Conservation (phyloP, 2,329 filamentous ascomycete species). For the Penicillium sumatraense region DNA sequence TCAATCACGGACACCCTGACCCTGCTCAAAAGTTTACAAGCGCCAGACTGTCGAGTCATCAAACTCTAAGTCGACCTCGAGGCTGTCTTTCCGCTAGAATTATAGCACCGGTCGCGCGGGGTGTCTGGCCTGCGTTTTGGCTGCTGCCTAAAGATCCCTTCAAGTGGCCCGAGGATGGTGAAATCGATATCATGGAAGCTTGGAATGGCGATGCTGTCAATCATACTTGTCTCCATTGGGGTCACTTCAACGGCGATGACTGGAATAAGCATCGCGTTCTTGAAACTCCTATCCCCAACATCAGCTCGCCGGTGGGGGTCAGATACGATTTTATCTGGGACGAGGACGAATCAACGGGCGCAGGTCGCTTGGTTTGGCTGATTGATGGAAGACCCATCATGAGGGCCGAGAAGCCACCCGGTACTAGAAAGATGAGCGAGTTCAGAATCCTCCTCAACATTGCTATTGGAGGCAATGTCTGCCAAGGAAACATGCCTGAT, state of each 20-base stretch:
- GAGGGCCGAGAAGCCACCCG: slow-evolving; percentile 30
- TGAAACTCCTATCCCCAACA: slow-evolving; percentile 27
- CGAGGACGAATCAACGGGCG: slow-evolving; percentile 26
- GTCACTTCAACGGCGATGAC: slow-evolving; percentile 29
- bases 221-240: slow-evolving; percentile 31
- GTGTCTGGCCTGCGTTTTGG: slow-evolving; percentile 33
- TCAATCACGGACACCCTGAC: slow-evolving; percentile 28
- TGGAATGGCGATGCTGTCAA: slow-evolving; percentile 31
- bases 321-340: slow-evolving; percentile 31
- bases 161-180: slow-evolving; percentile 31
- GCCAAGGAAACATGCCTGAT: slow-evolving; percentile 27
- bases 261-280: slow-evolving; percentile 32
- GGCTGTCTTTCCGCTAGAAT: slow-evolving; percentile 30
- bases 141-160: slow-evolving; percentile 33
- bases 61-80: slow-evolving; percentile 26
- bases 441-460: slow-evolving; percentile 32
- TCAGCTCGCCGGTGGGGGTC: slow-evolving; percentile 25
- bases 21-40: slow-evolving; percentile 28
- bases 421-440: slow-evolving; percentile 30
- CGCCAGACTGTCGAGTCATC: slow-evolving; percentile 27
- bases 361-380: slow-evolving; percentile 27
- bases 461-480: slow-evolving; percentile 31
- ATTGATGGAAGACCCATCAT: slow-evolving; percentile 29
- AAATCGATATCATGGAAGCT: slow-evolving; percentile 31
- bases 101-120: slow-evolving; percentile 24